Percentiles rank a stretch among this genome's conserved stretches.
phyloP scores from a whole-genome alignment of 345 rosid species.

The Eucalyptus virginea region DNA sequence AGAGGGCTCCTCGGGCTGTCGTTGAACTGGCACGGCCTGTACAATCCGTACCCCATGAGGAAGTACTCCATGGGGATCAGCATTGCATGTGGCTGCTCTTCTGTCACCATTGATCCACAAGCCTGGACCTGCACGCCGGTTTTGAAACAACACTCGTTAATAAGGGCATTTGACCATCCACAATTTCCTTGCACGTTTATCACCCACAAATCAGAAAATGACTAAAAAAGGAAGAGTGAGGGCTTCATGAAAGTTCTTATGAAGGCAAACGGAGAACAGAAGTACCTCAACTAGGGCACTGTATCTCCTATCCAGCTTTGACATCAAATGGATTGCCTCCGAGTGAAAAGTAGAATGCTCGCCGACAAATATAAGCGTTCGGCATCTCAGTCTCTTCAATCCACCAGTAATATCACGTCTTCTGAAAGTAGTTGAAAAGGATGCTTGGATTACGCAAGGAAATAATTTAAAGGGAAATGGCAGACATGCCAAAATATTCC shows the following conservation, averaged over 20 bases:
- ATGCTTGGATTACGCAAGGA: not conserved
- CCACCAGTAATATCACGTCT: slow-evolving; percentile 75
- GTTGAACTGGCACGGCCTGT: slow-evolving; percentile 47
- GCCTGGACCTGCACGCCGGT: slow-evolving; percentile 60
- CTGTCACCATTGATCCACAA: slow-evolving; percentile 99
- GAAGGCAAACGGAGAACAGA: not conserved
- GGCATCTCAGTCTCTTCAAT: slow-evolving; percentile 68
- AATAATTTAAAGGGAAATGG: not conserved
- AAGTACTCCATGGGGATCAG: slow-evolving; percentile 93
- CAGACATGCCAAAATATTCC: not conserved
- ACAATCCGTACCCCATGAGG: slow-evolving; percentile 80
- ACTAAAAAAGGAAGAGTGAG: not conserved
- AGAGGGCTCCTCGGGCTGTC: slow-evolving; percentile 93
- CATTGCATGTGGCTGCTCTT: slow-evolving; percentile 98
- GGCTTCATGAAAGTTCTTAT: not conserved
- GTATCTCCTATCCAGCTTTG: slow-evolving; percentile 75
- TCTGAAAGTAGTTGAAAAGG: slow-evolving; percentile 21
- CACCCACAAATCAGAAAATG: not conserved
- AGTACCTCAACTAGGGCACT: slow-evolving; percentile 94
- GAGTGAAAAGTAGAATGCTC: slow-evolving; percentile 86
- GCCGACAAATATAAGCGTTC: slow-evolving; percentile 82
- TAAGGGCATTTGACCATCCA: not conserved
- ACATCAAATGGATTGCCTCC: slow-evolving; percentile 75
- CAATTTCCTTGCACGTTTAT: not conserved
- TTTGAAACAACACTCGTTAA: not conserved